A percentile compares a stretch with the other conserved stretches of the same genome.
These are phyloP conservation scores for Ophiocordyceps camponoti-rufipedis DNA, from an alignment of 2,329 filamentous ascomycete genomes.

Conservation along the genomic window DNA sequence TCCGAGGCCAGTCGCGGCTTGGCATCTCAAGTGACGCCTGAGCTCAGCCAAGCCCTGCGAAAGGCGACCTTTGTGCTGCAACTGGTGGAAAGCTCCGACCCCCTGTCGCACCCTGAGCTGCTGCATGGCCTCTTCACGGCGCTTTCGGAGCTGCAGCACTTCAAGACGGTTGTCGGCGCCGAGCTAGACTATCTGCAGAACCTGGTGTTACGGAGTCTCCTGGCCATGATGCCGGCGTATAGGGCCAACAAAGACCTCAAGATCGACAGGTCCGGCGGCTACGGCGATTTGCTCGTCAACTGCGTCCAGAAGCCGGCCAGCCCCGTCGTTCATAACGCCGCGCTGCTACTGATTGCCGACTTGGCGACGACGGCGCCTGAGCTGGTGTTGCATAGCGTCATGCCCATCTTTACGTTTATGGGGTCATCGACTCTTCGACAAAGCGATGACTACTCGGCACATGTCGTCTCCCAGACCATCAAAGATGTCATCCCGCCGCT, in stretches of 20 bases:
- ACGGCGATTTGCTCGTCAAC: constrained; percentile 81
- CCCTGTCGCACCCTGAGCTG: constrained; percentile 57
- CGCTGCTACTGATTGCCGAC: constrained; percentile 71
- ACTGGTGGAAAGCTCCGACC: constrained; percentile 64
- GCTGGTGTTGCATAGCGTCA: constrained; percentile 85
- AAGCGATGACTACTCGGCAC: constrained; percentile 90
- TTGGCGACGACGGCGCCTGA: constrained; percentile 79
- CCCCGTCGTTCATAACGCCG: constrained; percentile 84
- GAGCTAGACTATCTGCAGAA: constrained; percentile 84
- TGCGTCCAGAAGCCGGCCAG: constrained; percentile 85
- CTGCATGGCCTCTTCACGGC: constrained; percentile 66
- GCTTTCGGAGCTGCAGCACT: constrained; percentile 73
- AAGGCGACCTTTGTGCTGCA: constrained; percentile 78
- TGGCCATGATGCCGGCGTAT: constrained; percentile 67
- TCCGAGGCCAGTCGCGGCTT: constrained; percentile 44
- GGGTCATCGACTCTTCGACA: constrained; percentile 78
- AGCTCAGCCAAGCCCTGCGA: constrained; percentile 49
- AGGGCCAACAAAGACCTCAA: constrained; percentile 41
- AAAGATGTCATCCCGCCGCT: constrained; percentile 85
- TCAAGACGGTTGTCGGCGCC: constrained; percentile 63
- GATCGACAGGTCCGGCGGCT: constrained; percentile 62
- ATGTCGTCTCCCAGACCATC: constrained; percentile 90
- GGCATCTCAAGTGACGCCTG: constrained; percentile 41
- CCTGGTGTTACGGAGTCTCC: constrained; percentile 61
- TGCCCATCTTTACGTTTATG: constrained; percentile 99